Evolutionary conservation across 768 basidiomycete species (phyloP), one percentile per base, ranked within the genome.

Genomic region (Galerina sulciceps): DNA sequence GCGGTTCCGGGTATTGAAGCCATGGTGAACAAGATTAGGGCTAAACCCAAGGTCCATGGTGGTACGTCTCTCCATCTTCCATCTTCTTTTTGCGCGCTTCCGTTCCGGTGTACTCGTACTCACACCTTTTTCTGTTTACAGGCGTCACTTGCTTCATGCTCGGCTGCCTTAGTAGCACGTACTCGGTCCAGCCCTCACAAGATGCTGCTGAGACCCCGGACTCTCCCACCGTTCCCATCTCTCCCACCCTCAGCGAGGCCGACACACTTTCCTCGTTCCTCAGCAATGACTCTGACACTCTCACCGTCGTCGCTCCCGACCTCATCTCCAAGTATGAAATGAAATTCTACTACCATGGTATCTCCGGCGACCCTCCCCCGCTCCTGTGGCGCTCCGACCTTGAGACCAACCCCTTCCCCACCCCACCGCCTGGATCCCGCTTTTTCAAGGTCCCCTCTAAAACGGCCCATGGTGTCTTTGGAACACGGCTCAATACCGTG

Each of bases 311-410:
- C 65, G 34, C 67, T 65, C 66, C 68, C 20, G 14, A 70, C 57
- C 48, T 64, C 31, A 50, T 72, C 69, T 71, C 73, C 23, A 54
- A 69, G 20, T 75, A 35, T 34, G 75, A 76, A 69, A 70, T 17
- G 56, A 63, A 18, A 23, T 20, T 34, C 45, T 77, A 60, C 53
- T 76, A 71, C 60, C 57, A 76, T 41, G 75, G 76, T 43, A 66
- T 77, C 70, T 70, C 75, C 43, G 17, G 10, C 58, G 60, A 73
- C 66, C 75, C 64, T 69, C 76, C 74, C 31, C 20, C 72, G 44
- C 76, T 77, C 62, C 35, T 77, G 20, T 75, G 64, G 45, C 73
- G 75, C 46, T 75, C 73, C 2, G 69, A 76, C 60, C 57, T 73
- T 62, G 26, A 58, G 37, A 53, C 43, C 3, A 69, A 70, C 52